Percentiles rank a stretch among this genome's conserved stretches.
Conservation (phyloP, 768 basidiomycete species). For the Candolleomyces aberdarensis region DNA sequence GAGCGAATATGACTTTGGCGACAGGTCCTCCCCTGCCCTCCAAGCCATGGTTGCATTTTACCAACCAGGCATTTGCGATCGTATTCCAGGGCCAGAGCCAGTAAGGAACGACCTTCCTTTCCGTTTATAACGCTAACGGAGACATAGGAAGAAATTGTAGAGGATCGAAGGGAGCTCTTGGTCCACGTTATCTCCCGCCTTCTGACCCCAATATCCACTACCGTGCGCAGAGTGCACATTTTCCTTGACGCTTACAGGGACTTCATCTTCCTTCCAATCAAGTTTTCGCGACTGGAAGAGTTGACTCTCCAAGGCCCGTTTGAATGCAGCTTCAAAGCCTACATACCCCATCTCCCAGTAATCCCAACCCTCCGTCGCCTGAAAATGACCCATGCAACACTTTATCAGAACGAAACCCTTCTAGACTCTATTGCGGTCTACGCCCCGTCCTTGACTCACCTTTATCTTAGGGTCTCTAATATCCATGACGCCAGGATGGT, state of each 20-base stretch:
- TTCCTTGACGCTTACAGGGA: conserved; percentile 7
- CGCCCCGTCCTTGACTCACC: conserved; percentile 12
- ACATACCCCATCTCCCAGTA: conserved; percentile 6
- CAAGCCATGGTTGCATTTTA: background rate
- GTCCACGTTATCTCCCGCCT: conserved; percentile 9
- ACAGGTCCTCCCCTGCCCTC: background rate
- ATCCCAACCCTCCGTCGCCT: conserved; percentile 10
- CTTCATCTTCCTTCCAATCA: conserved; percentile 11
- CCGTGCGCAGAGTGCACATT: conserved; percentile 10
- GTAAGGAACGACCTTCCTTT: background rate
- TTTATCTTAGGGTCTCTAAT: conserved; percentile 5
- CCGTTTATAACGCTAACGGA: background rate
- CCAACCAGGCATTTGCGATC: background rate
- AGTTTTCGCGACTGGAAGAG: conserved; percentile 10
- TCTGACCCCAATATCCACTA: conserved; percentile 7
- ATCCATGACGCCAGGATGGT: background rate
- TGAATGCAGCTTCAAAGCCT: conserved; percentile 8
- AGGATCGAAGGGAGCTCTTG: background rate
- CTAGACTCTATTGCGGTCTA: conserved; percentile 6
- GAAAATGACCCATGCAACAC: conserved; percentile 8
- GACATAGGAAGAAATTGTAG: background rate
- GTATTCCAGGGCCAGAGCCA: background rate
- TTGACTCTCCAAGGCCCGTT: conserved; percentile 12
- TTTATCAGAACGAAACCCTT: conserved; percentile 6
- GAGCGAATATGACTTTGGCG: background rate